A percentile compares a stretch with the other conserved stretches of the same genome.
Conservation (phyloP, 306 rosid genomes). For the Carpinus fangiana region DNA sequence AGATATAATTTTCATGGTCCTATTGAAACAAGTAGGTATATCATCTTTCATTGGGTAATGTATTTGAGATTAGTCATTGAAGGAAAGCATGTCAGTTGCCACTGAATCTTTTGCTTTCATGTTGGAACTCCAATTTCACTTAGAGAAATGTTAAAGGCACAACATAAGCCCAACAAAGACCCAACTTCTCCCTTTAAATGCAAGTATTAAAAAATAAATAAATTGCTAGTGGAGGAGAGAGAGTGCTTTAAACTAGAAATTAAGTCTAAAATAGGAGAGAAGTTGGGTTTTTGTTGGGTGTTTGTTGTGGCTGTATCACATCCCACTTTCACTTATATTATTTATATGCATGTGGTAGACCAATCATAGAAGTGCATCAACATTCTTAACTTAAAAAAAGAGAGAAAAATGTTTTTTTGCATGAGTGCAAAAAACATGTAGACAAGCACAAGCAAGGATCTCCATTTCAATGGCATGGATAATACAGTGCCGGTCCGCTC, state of each 20-base stretch:
- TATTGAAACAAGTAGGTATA: background rate
- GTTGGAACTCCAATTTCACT: background rate
- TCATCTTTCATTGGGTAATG: background rate
- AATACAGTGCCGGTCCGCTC: background rate
- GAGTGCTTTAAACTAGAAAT: no score
- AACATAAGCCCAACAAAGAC: no score
- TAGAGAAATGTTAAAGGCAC: no score
- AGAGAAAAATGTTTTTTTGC: background rate
- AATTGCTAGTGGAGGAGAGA: no score
- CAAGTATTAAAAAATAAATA: no score
- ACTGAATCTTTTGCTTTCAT: background rate
- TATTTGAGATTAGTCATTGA: background rate
- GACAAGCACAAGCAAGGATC: background rate
- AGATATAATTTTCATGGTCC: background rate
- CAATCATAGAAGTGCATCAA: slow-evolving; percentile 1
- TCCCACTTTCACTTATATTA: background rate
- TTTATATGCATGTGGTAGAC: background rate
- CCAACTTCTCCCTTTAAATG: no score
- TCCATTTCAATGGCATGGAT: background rate
- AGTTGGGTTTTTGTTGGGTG: no score
- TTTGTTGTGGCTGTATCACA: no score
- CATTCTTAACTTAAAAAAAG: background rate
- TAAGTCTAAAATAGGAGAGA: no score
- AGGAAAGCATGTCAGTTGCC: slow-evolving; percentile 3
- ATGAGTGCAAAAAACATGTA: background rate